phyloP scores from a whole-genome alignment of 192 early-diverging fungal genomes.

The Coemansia sp. region DNA sequence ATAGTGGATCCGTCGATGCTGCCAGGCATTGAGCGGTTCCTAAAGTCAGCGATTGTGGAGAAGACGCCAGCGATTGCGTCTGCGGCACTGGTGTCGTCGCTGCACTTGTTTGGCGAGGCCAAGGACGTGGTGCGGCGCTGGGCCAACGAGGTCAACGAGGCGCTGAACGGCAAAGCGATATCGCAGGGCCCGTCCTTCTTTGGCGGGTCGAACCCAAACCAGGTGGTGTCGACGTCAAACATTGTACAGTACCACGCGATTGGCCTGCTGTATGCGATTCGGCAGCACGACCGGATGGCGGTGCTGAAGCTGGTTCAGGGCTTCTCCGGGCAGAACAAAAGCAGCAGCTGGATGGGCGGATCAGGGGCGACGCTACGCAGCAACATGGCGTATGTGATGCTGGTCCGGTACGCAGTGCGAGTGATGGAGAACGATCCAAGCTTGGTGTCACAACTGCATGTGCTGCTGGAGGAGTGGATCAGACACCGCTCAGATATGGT shows the following conservation, averaged over 20 bases:
- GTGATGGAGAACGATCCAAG: conserved; percentile 78
- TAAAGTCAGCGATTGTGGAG: conserved; percentile 97
- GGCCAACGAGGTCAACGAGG: conserved; percentile 97
- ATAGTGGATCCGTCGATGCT: conserved; percentile 97
- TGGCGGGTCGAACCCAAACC: conserved; percentile 25
- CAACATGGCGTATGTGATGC: conserved; percentile 86
- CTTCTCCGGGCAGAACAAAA: conserved; percentile 60
- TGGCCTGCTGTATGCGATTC: conserved; percentile 90
- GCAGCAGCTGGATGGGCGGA: conserved; percentile 59
- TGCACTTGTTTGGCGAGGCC: conserved; percentile 80
- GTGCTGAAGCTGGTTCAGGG: conserved; percentile 94
- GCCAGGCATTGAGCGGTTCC: conserved; percentile 90
- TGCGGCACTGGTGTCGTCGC: conserved; percentile 87
- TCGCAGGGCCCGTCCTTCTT: conserved; percentile 56
- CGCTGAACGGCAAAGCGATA: conserved; percentile 78
- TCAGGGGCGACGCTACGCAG: conserved; percentile 66
- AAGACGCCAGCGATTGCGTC: conserved; percentile 85
- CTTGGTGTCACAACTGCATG: conserved; percentile 64
- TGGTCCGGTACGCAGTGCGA: conserved; percentile 89
- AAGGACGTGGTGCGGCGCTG: conserved; percentile 95
- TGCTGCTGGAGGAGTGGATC: conserved; percentile 84
- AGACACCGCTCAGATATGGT: conserved; percentile 98
- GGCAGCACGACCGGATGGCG: conserved; percentile 97
- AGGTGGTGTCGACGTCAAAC: conserved; percentile 66
- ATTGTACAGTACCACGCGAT: conserved; percentile 98